Evolutionary conservation across 345 rosid genomes (phyloP).

Genomic region (Brassica incana): DNA sequence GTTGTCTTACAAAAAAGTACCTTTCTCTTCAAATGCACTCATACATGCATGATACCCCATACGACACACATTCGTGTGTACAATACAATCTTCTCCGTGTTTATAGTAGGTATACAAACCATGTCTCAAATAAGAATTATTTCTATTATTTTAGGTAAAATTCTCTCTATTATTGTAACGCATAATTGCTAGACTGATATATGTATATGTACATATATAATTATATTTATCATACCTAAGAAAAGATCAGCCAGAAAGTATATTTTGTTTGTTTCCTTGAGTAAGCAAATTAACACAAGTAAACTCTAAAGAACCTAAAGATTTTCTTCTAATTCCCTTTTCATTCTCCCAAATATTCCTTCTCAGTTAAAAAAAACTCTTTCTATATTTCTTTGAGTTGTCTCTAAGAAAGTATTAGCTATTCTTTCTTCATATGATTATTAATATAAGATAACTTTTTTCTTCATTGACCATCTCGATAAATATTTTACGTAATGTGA

Average conservation of each 20-base stretch:
- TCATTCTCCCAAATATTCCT: constrained; percentile 71
- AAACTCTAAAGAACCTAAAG: constrained; percentile 44
- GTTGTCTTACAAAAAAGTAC: constrained; percentile 2
- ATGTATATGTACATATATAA: background rate
- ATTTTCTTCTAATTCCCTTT: constrained; percentile 61
- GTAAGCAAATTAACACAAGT: constrained; percentile 38
- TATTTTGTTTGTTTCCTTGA: constrained; percentile 51
- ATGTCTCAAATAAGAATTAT: background rate
- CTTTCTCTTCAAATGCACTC: constrained; percentile 9
- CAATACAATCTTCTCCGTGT: constrained; percentile 12
- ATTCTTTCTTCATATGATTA: constrained; percentile 35
- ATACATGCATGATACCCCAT: background rate
- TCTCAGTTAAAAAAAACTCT: constrained; percentile 39
- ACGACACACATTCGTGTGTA: background rate
- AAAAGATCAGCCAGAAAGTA: constrained; percentile 38
- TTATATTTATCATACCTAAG: background rate
- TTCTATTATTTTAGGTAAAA: too few relatives aligned
- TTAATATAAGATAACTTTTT: constrained; percentile 20
- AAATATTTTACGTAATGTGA: background rate
- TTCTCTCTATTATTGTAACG: background rate
- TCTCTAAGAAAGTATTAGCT: background rate
- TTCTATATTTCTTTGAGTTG: constrained; percentile 14
- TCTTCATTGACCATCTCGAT: constrained; percentile 10
- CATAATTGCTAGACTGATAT: background rate
- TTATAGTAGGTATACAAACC: background rate